Evolutionary conservation across 768 basidiomycete genomes (phyloP).

Genomic region (Fomitopsis serialis): DNA sequence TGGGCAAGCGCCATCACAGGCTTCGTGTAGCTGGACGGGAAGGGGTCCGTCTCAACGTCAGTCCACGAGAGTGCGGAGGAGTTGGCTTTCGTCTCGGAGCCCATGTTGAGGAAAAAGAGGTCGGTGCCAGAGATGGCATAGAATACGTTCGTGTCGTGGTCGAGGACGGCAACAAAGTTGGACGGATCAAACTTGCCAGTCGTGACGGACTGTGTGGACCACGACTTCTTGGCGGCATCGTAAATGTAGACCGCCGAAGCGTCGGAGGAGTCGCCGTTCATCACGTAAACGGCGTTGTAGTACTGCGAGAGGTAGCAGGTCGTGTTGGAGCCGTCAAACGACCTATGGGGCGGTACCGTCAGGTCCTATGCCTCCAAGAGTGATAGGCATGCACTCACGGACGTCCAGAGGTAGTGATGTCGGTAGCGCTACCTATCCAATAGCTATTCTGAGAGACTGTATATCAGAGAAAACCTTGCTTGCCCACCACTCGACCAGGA

Average conservation of each 20-base stretch:
- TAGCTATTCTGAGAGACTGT: not conserved
- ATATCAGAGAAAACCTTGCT: constrained; percentile 3
- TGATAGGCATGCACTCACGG: constrained; percentile 49
- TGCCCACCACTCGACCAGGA: constrained; percentile 54
- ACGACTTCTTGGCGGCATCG: constrained; percentile 63
- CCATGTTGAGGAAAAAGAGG: constrained; percentile 70
- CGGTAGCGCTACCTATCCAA: constrained; percentile 44
- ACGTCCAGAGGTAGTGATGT: constrained; percentile 69
- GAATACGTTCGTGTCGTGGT: constrained; percentile 93
- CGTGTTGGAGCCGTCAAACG: constrained; percentile 58
- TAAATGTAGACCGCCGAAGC: constrained; percentile 75
- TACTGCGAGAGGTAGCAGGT: constrained; percentile 80
- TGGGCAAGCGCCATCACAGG: constrained; percentile 80
- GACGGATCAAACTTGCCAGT: constrained; percentile 54
- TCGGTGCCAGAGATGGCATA: constrained; percentile 66
- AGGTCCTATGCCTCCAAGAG: not conserved
- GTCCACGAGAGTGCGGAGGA: constrained; percentile 57
- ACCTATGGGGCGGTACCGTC: constrained; percentile 36
- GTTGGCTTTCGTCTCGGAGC: constrained; percentile 53
- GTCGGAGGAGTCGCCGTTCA: constrained; percentile 70
- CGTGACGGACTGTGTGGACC: constrained; percentile 68
- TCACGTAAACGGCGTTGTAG: constrained; percentile 79
- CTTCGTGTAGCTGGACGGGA: constrained; percentile 43
- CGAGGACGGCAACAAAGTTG: constrained; percentile 69
- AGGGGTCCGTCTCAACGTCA: constrained; percentile 51